A percentile compares a stretch with the other conserved stretches of the same genome.
Conservation (phyloP, 148 eudicot genomes). For the Pouteria glomerata region DNA sequence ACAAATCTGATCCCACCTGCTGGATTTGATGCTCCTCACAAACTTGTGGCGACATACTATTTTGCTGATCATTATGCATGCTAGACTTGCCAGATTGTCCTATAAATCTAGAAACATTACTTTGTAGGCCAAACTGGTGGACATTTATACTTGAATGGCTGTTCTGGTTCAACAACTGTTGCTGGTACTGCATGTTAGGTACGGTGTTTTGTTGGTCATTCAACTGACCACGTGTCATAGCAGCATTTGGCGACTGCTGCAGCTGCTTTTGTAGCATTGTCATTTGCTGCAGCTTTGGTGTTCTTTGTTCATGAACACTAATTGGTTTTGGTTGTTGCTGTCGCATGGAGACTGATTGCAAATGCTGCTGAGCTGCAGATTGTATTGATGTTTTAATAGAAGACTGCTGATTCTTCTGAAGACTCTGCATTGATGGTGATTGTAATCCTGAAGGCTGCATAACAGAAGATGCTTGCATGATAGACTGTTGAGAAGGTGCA, state of each 20-base stretch:
- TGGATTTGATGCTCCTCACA: conserved; percentile 49
- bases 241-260: conserved; percentile 39
- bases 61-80: conserved; percentile 51
- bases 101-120: conserved; percentile 23
- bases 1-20: conserved; percentile 28
- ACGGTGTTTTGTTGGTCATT: conserved; percentile 53
- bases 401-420: conserved; percentile 59
- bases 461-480: conserved; percentile 4
- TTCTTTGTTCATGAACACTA: conserved; percentile 42
- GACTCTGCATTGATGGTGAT: conserved; percentile 39
- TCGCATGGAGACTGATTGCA: conserved; percentile 36
- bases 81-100: conserved; percentile 47
- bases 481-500: conserved; percentile 53
- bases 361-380: conserved; percentile 50
- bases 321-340: conserved; percentile 45
- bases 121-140: conserved; percentile 48
- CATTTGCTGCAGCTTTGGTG: conserved; percentile 24
- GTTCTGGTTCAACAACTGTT: conserved; percentile 25
- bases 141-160: conserved; percentile 48
- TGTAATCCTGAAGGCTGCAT: conserved; percentile 66
- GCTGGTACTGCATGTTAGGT: conserved; percentile 60
- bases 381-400: conserved; percentile 49
- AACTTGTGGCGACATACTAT: conserved; percentile 46
- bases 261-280: conserved; percentile 33
- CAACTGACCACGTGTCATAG: conserved; percentile 40